Base-by-base conservation (phyloP, 148 eudicot species). In the Gaultheria prostrata region DNA sequence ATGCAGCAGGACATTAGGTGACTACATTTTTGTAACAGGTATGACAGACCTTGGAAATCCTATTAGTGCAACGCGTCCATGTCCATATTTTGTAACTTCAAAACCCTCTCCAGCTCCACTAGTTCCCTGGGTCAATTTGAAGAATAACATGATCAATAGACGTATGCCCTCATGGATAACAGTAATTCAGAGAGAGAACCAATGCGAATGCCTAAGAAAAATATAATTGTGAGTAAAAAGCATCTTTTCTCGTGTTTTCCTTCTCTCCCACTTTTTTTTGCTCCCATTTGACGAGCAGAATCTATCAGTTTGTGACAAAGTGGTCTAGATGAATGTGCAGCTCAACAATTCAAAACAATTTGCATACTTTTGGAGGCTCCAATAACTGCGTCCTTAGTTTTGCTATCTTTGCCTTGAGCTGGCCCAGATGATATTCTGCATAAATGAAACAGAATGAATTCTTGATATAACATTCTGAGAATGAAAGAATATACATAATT, bases 21-120 rank as follows among this genome's bases (percentile, higher is more conserved):
- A 10, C 26, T 72, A 13, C 7, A 21, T 51, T 59, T 56, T 78
- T n/a, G 81, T 78, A 80, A 4, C 56, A 69, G 73, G 28, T 74
- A 85, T 59, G 49, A 56, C 89, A 82, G 79, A 97, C 99, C 99
- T 97, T 56, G 99, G 99, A 85, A 97, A 97, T 85, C 99, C 99
- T 87, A 97, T 97, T 48, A 97, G 90, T 49, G 99, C 98, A 85
- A 95, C 98, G 82, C 98, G 99, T 54, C 99, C 99, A 89, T 97
- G 99, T 57, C 99, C 99, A 89, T 79, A 97, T 89, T 97, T 97
- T 14, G 99, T 95, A 77, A 97, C 99, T 91, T 97, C 99, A 88
- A 97, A 97, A 74, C 99, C 99, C 14, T 97, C 99, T 85, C 98
- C 99, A 84, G 98, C 98, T 85, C 98, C 99, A 90, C 98, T 95